These are phyloP conservation scores for Podospora sp. DNA, from an alignment of 495 filamentous ascomycete genomes.

Conservation along the genomic window DNA sequence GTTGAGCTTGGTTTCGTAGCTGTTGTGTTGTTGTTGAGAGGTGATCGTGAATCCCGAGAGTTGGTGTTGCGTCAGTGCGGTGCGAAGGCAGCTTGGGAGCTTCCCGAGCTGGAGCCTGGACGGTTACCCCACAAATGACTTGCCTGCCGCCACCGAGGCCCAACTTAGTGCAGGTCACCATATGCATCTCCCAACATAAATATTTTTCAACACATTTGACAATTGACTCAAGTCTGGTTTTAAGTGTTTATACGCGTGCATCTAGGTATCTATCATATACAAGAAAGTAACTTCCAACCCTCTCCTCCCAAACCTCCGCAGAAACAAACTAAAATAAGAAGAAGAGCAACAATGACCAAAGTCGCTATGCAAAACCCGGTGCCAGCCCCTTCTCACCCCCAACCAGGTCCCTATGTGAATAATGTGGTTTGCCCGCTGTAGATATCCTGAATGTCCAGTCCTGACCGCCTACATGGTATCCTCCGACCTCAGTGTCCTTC, in stretches of 20 bases:
- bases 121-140: conserved; percentile 1
- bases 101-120: not conserved
- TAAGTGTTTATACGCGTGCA: not conserved
- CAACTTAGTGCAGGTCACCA: too few species aligned
- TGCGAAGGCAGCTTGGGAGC: conserved; percentile 5
- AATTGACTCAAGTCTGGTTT: too few species aligned
- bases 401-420: too few species aligned
- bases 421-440: conserved; percentile 5
- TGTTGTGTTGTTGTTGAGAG: not conserved
- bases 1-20: not conserved
- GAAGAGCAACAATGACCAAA: not conserved
- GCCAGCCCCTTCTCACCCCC: not conserved
- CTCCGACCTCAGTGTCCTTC: conserved; percentile 24
- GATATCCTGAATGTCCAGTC: not conserved
- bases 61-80: conserved; percentile 14
- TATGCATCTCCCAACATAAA: not conserved
- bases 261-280: conserved; percentile 24
- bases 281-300: conserved; percentile 1
- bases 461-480: conserved; percentile 13
- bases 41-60: not conserved
- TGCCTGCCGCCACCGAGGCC: not conserved
- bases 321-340: not conserved
- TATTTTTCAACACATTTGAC: not conserved
- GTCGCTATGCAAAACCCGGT: conserved; percentile 12
- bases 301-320: not conserved